Percentiles rank a stretch among this genome's conserved stretches.
Evolutionary conservation across 1,284 basidiomycete species (phyloP).

Genomic region (Cryptococcus floricola): DNA sequence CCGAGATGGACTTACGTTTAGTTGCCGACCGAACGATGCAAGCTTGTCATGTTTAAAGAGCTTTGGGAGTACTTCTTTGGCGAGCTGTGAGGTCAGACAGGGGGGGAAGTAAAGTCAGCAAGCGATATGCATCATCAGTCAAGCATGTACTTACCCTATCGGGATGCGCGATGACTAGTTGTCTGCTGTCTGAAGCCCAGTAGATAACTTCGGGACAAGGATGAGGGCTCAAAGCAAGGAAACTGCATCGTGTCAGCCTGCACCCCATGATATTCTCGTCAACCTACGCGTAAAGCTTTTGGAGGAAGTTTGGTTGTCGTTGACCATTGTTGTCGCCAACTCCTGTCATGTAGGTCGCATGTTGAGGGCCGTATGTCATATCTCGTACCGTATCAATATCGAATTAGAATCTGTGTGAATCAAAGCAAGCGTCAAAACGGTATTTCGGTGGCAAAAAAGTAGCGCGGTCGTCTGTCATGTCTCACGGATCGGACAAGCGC

Average conservation of each 20-base stretch:
- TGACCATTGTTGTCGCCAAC: not conserved
- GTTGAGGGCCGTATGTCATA: not conserved
- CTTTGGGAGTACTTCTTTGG: conserved; percentile 34
- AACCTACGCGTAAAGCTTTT: conserved; percentile 42
- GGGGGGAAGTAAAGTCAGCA: not conserved
- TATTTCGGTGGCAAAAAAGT: too few relatives aligned
- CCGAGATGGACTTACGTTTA: conserved; percentile 28
- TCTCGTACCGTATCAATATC: too few relatives aligned
- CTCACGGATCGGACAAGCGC: too few relatives aligned
- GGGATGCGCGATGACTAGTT: conserved; percentile 42
- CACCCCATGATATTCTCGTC: not conserved
- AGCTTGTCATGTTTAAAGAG: conserved; percentile 46
- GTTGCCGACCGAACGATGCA: conserved; percentile 39
- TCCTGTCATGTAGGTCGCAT: not conserved
- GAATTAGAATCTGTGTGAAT: too few relatives aligned
- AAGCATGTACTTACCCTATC: conserved; percentile 25
- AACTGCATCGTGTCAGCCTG: conserved; percentile 17
- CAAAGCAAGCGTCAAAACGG: too few relatives aligned
- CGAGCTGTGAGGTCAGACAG: conserved; percentile 22
- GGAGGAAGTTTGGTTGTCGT: conserved; percentile 38
- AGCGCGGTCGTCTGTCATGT: too few relatives aligned
- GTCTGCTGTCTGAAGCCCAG: conserved; percentile 39
- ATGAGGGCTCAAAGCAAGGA: conserved; percentile 34
- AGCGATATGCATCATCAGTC: not conserved
- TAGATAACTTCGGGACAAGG: conserved; percentile 41